Evolutionary conservation across 176 grass and related monocot genomes (phyloP).

Genomic region (Aegilops tauschii): DNA sequence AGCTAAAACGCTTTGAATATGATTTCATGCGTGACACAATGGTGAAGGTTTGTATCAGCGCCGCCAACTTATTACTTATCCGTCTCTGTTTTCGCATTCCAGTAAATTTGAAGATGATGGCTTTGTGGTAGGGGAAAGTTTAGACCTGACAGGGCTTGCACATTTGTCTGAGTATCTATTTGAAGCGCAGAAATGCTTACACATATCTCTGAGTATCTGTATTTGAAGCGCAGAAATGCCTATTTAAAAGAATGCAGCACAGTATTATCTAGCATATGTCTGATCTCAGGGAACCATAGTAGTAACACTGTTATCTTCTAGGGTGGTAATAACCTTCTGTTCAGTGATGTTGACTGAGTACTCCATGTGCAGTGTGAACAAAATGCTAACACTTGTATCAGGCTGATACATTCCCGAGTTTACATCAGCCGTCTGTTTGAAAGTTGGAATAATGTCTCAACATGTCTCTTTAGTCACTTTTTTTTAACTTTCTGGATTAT

Average conservation of each 20-base stretch:
- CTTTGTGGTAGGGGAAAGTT: neutral
- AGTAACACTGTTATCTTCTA: neutral
- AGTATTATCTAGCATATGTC: neutral
- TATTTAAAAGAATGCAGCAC: neutral
- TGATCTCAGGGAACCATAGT: neutral
- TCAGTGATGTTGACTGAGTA: neutral
- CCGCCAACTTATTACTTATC: neutral
- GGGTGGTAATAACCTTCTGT: neutral
- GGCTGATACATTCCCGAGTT: neutral
- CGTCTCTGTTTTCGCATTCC: neutral
- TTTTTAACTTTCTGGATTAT: neutral
- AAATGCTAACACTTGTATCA: neutral
- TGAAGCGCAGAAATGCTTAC: neutral
- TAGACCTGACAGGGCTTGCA: neutral
- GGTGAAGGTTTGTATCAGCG: slow-evolving; percentile 86
- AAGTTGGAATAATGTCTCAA: neutral
- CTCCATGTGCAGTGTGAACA: neutral
- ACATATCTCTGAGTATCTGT: neutral
- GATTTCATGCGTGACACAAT: slow-evolving; percentile 99
- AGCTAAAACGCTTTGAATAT: slow-evolving; percentile 99
- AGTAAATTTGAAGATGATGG: neutral
- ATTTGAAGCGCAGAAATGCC: neutral
- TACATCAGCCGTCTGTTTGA: neutral
- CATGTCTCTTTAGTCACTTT: neutral
- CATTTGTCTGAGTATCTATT: neutral